Evolutionary conservation across 2,329 filamentous ascomycete species (phyloP), one percentile per base, ranked within the genome.

Genomic region (Trichoderma afroharzianum): DNA sequence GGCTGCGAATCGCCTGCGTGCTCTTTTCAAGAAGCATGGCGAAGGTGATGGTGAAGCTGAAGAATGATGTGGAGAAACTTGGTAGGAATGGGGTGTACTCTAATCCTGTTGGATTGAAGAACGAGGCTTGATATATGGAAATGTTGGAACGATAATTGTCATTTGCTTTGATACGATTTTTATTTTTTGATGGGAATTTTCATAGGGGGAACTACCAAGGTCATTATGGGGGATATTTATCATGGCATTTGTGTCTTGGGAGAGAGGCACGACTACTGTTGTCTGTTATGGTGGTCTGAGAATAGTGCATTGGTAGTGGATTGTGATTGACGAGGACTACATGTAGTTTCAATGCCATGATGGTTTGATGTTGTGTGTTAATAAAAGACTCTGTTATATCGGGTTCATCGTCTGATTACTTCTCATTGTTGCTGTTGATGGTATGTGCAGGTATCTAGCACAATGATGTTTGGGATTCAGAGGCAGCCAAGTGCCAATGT

Each of bases 81-180:
- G 14, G 30, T 58, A 24, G n/a, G 26, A 57, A 32, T 30, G 15
- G 64, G 12, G 18, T 50, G 26, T 59, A 57, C 33, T 43, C 53
- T 43, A 18, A 61, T 68, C 53, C 64, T 68, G n/a, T 68, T 68
- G 64, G 64, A 68, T 68, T n/a, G n/a, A 68, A n/a, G 55, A 47
- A 39, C 18, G 64, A 43, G 64, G 18, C n/a, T 68, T 50, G 64
- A 68, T 68, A 59, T 59, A 50, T 59, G 53, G 64, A 39, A 8
- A 21, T n/a, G 26, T 68, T 47, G 53, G 36, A 28, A 61, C 26
- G 55, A 14, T 59, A 68, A 61, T 68, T 47, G 24, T 58, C 33
- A 43, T 26, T 55, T 70, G 47, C 68, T 70, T 47, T 36, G 33
- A 53, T 30, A 14, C 5, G 18, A 32, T 47, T 21, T 62, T 69